Conservation (phyloP, 2,329 filamentous ascomycete genomes). For the Coniella vitis region DNA sequence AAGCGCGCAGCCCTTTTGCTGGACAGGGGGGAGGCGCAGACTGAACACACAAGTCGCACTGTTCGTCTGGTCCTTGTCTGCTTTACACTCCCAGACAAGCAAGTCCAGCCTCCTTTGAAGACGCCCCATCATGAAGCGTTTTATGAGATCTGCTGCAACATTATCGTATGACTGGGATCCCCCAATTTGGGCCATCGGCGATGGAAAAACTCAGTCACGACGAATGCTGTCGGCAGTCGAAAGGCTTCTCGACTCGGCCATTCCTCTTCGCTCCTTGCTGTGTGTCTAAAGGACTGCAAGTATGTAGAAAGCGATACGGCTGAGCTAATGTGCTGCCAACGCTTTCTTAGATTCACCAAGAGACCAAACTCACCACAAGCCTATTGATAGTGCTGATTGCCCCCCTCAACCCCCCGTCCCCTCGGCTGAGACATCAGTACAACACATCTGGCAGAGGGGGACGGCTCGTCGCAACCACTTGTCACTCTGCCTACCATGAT, state of each 20-base stretch:
- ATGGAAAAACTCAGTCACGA: background rate
- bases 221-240: background rate
- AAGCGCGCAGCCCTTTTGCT: too few species aligned
- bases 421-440: constrained; percentile 13
- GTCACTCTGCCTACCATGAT: constrained; percentile 5
- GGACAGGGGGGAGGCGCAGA: too few species aligned
- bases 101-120: background rate
- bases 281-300: too few species aligned
- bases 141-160: background rate
- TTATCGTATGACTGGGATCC: background rate
- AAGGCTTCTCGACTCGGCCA: too few species aligned
- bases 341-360: too few species aligned
- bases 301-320: too few species aligned
- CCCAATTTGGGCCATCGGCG: background rate
- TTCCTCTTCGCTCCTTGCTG: too few species aligned
- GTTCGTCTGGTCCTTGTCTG: background rate
- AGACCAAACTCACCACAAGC: background rate
- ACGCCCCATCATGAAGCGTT: background rate
- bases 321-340: too few species aligned
- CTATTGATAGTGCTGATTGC: constrained; percentile 12
- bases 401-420: too few species aligned
- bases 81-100: background rate
- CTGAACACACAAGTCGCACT: constrained; percentile 5
- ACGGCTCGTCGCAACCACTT: constrained; percentile 14
- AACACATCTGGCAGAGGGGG: constrained; percentile 5